These are phyloP conservation scores for Plasmodium fragile DNA, from an alignment of 169 alveolate genomes.

Conservation along the genomic window DNA sequence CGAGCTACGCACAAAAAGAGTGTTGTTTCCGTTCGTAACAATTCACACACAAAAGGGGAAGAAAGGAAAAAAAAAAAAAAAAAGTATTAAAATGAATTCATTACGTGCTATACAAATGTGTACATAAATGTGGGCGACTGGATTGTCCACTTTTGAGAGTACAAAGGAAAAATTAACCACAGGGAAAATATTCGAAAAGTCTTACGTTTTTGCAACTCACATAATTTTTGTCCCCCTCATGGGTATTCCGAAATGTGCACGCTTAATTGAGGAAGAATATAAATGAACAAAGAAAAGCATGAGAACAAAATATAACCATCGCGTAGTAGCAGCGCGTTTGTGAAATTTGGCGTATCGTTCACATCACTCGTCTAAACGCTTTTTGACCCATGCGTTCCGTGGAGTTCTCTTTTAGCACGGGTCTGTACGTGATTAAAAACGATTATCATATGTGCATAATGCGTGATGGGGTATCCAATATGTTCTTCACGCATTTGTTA, in stretches of 20 bases:
- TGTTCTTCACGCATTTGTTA: not conserved
- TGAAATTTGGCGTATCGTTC: not conserved
- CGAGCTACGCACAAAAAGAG: not conserved
- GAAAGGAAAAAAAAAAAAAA: not conserved
- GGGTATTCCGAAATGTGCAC: not conserved
- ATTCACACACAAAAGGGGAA: not conserved
- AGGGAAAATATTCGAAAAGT: not conserved
- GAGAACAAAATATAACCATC: not conserved
- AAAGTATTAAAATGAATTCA: not conserved
- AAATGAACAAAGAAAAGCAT: not conserved
- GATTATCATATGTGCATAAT: not conserved
- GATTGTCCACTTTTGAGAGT: not conserved
- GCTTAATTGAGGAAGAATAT: not conserved
- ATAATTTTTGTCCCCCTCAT: not conserved
- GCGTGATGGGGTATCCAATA: not conserved
- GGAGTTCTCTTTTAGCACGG: not conserved
- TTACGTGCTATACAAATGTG: not conserved
- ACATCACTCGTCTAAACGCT: not conserved
- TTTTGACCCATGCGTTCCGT: not conserved
- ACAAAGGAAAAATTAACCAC: not conserved
- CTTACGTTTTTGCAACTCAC: not conserved
- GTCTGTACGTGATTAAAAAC: not conserved
- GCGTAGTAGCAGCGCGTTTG: not conserved
- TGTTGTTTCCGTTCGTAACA: not conserved
- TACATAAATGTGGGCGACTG: not conserved